A percentile compares a stretch with the other conserved stretches of the same genome.
These are phyloP conservation scores for Pseudopithomyces maydicus DNA, from an alignment of 2,329 filamentous ascomycete species.

Conservation along the genomic window DNA sequence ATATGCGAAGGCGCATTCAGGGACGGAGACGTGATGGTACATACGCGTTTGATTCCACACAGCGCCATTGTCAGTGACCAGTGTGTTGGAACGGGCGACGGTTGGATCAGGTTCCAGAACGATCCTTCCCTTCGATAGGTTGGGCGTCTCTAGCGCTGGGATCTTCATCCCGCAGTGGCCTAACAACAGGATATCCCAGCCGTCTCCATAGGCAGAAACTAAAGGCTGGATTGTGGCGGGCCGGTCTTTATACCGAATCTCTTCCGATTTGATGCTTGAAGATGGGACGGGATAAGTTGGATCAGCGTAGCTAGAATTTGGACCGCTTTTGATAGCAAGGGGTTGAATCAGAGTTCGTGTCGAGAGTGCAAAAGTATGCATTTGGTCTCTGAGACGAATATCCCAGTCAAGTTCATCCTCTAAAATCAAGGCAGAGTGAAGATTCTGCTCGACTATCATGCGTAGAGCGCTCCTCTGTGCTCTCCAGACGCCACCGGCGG, in stretches of 20 bases:
- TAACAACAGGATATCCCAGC: slow-evolving; percentile 46
- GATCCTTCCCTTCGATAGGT: slow-evolving; percentile 9
- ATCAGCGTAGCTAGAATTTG: slow-evolving; percentile 9
- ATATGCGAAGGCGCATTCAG: slow-evolving; percentile 14
- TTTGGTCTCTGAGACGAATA: slow-evolving; percentile 14
- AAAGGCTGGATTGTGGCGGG: slow-evolving; percentile 11
- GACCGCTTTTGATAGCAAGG: neutral
- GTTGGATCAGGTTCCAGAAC: slow-evolving; percentile 8
- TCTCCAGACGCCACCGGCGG: slow-evolving; percentile 5
- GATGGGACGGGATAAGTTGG: slow-evolving; percentile 9
- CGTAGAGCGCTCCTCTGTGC: slow-evolving; percentile 11
- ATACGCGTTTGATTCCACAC: slow-evolving; percentile 15
- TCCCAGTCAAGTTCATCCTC: slow-evolving; percentile 24
- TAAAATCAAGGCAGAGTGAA: slow-evolving; percentile 13
- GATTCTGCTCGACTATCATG: slow-evolving; percentile 1
- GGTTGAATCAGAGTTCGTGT: slow-evolving; percentile 8
- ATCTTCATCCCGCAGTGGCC: slow-evolving; percentile 39
- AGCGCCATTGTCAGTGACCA: slow-evolving; percentile 6
- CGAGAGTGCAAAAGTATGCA: slow-evolving; percentile 14
- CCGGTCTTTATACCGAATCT: neutral
- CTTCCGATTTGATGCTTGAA: neutral
- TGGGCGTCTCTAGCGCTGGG: neutral
- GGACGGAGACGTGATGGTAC: slow-evolving; percentile 11
- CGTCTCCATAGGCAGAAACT: slow-evolving; percentile 34
- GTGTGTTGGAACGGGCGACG: slow-evolving; percentile 1